Evolutionary conservation across 2,329 filamentous ascomycete species (phyloP).

Genomic region (Coniella vitis): DNA sequence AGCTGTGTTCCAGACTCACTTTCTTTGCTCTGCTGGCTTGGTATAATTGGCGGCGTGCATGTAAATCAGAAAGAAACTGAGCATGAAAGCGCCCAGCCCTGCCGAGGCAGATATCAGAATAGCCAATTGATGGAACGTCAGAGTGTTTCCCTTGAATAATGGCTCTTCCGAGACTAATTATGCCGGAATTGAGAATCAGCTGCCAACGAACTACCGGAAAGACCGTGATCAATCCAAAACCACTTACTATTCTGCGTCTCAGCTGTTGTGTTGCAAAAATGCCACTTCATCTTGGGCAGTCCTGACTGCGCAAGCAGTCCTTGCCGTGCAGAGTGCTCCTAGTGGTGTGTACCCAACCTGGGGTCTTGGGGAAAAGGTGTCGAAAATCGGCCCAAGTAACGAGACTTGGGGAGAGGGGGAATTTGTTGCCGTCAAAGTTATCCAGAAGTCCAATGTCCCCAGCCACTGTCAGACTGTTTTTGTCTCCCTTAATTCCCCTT

Average conservation of each 20-base stretch:
- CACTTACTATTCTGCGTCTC: constrained; percentile 20
- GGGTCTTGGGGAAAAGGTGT: neutral
- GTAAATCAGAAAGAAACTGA: constrained; percentile 50
- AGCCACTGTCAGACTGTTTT: too few species aligned
- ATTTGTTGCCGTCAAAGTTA: too few species aligned
- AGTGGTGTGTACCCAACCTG: neutral
- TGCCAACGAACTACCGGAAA: constrained; percentile 24
- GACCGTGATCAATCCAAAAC: neutral
- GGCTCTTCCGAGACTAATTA: constrained; percentile 35
- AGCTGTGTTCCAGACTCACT: constrained; percentile 31
- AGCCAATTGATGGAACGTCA: constrained; percentile 50
- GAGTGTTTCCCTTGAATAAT: constrained; percentile 32
- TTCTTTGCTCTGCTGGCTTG: constrained; percentile 52
- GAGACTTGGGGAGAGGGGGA: too few species aligned
- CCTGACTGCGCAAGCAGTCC: constrained; percentile 5
- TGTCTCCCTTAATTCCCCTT: too few species aligned
- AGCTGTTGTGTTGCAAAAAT: constrained; percentile 15
- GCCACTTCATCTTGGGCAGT: constrained; percentile 10
- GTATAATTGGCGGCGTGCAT: constrained; percentile 56
- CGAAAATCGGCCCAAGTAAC: too few species aligned
- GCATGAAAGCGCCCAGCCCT: constrained; percentile 42
- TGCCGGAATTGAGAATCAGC: constrained; percentile 23
- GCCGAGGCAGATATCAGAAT: constrained; percentile 43
- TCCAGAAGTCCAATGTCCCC: too few species aligned
- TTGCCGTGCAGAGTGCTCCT: neutral